Percentiles rank a stretch among this genome's conserved stretches.
Conservation (phyloP, 2,329 filamentous ascomycete genomes). For the Colletotrichum sojae region DNA sequence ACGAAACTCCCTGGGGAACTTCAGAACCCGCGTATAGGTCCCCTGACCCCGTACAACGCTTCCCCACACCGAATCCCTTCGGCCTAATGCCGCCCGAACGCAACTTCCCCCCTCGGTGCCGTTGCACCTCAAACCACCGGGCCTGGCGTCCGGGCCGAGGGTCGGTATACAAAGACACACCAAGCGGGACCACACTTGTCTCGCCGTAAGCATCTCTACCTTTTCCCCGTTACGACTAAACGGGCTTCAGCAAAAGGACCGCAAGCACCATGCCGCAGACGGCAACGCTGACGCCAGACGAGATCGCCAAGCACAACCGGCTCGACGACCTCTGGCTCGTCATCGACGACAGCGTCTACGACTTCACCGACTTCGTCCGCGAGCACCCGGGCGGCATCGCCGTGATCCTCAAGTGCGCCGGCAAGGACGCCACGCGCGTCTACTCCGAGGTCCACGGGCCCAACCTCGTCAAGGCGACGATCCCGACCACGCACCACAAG, state of each 20-base stretch:
- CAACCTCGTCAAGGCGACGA: conserved; percentile 55
- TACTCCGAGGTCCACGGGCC: conserved; percentile 67
- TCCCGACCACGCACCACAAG: conserved; percentile 62
- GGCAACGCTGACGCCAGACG: conserved; percentile 53
- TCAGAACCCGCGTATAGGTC: conserved; percentile 11
- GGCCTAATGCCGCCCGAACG: conserved; percentile 36
- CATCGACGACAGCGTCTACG: conserved; percentile 75
- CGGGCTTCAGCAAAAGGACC: neutral
- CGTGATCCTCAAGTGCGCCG: conserved; percentile 66
- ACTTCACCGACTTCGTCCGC: conserved; percentile 74
- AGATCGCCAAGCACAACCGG: conserved; percentile 62
- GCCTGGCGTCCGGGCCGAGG: conserved; percentile 21
- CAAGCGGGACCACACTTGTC: neutral
- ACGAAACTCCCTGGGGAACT: conserved; percentile 5
- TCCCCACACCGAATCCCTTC: conserved; percentile 24
- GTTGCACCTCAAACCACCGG: conserved; percentile 14
- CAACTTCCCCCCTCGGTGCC: conserved; percentile 20
- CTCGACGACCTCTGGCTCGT: conserved; percentile 74
- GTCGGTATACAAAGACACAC: conserved; percentile 12
- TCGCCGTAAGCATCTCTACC: neutral
- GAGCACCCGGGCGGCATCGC: conserved; percentile 53
- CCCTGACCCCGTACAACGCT: neutral
- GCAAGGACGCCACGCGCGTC: conserved; percentile 65
- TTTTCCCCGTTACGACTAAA: too few species aligned
- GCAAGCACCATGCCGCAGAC: conserved; percentile 27